These are phyloP conservation scores for Ministeria vibrans DNA, from an alignment of 78 protist species.

Conservation along the genomic window DNA sequence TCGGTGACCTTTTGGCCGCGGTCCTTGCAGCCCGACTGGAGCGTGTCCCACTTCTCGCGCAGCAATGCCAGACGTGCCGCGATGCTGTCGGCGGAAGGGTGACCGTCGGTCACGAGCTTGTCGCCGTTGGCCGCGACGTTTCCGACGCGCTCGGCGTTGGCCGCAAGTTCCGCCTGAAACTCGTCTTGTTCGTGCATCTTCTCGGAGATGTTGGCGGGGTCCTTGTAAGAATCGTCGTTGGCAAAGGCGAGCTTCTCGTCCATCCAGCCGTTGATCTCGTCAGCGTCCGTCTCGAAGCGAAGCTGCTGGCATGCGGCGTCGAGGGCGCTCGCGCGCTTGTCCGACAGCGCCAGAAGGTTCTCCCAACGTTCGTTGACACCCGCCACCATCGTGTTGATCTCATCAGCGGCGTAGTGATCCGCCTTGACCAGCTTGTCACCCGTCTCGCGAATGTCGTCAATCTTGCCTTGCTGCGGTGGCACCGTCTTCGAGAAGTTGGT, in stretches of 20 bases:
- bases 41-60: background rate
- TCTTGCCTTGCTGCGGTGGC: background rate
- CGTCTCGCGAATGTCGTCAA: background rate
- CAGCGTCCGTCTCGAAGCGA: background rate
- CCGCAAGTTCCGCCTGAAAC: background rate
- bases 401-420: background rate
- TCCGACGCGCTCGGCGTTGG: background rate
- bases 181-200: background rate
- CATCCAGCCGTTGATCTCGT: background rate
- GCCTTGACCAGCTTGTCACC: background rate
- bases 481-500: background rate
- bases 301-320: background rate
- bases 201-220: background rate
- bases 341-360: background rate
- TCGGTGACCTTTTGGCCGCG: background rate
- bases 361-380: background rate
- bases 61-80: background rate
- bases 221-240: background rate
- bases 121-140: background rate
- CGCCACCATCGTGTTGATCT: background rate
- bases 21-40: background rate
- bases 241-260: background rate
- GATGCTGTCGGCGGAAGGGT: background rate
- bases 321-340: background rate
- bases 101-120: background rate